A percentile compares a stretch with the other conserved stretches of the same genome.
Conservation (phyloP, 2,329 filamentous ascomycete genomes). For the Penicillium sp. region DNA sequence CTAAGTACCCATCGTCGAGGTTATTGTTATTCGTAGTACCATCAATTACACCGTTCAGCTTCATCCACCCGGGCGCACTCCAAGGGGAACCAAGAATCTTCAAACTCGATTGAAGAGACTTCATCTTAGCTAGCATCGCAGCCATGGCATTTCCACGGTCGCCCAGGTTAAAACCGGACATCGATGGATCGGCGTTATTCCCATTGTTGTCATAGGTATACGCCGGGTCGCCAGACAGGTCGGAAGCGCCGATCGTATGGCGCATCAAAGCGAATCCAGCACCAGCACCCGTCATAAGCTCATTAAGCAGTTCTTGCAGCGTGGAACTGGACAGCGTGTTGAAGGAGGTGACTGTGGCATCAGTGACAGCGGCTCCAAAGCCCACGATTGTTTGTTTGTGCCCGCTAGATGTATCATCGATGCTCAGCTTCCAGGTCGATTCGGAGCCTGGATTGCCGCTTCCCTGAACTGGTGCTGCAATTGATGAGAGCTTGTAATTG, state of each 20-base stretch:
- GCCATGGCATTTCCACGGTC: constrained; percentile 39
- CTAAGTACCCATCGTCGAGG: constrained; percentile 30
- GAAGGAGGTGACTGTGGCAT: constrained; percentile 38
- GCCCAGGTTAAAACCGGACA: constrained; percentile 34
- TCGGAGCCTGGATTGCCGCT: constrained; percentile 19
- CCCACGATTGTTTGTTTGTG: constrained; percentile 32
- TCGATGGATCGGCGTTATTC: constrained; percentile 30
- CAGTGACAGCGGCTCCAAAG: constrained; percentile 42
- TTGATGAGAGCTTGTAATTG: constrained; percentile 26
- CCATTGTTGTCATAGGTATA: constrained; percentile 43
- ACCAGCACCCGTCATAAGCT: constrained; percentile 35
- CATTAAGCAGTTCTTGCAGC: constrained; percentile 32
- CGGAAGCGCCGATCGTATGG: constrained; percentile 41
- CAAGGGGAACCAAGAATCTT: constrained; percentile 39
- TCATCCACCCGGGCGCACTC: constrained; percentile 44
- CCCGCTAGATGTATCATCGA: constrained; percentile 28
- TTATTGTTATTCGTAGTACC: constrained; percentile 32
- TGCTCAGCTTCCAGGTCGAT: constrained; percentile 27
- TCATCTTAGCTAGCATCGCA: constrained; percentile 38
- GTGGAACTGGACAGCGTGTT: constrained; percentile 29
- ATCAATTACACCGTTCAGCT: constrained; percentile 36
- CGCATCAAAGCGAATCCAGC: constrained; percentile 41
- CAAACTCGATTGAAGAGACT: constrained; percentile 33
- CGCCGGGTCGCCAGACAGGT: constrained; percentile 33
- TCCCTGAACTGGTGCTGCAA: constrained; percentile 21